Evolutionary conservation across 305 asterid genomes (phyloP), one percentile per base, ranked within the genome.

Genomic region (Ruellia speciosa): DNA sequence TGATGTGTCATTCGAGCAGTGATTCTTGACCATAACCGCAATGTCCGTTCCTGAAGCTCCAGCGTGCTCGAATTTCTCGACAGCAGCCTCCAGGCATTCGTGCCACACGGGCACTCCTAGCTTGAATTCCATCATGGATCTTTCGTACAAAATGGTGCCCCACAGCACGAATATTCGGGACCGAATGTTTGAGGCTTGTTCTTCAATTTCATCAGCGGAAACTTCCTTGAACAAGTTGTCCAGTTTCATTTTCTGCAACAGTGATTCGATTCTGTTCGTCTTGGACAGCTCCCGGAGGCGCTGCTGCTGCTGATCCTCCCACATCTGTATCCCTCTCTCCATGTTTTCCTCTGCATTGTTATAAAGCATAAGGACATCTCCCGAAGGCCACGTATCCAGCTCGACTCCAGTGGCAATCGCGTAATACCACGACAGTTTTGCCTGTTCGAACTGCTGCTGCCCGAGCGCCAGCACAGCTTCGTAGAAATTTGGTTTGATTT

Each of bases 101-200:
- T 84, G 82, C 99, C 99, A 92, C 14, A 78, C 84, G 1, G 99
- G 99, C 58, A 92, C 79, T 46, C 79, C 83, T 0, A 92, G 63
- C 63, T 92, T 92, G 69, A 60, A 88, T 64, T 92, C 99, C 95
- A 92, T 81, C 16, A 86, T 72, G 0, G 99, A 92, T 70, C 99
- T 79, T 64, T 92, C 97, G 11, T 92, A 92, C 58, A 92, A 73
- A 81, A 92, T 70, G 5, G 96, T 84, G 28, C 99, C 99, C 99
- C 99, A 92, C 65, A 88, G 58, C 16, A 92, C 75, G 56, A 77
- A 79, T 61, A 92, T 88, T 67, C 84, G 97, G 39, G 95, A 88
- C 60, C 85, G 76, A 56, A 88, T 82, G 60, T 75, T 81, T 54
- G 80, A 69, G 54, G 87, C 90, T 71, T 81, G 97, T 53, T 86